phyloP scores from a whole-genome alignment of 495 filamentous ascomycete genomes.

The Podospora tetraspora region DNA sequence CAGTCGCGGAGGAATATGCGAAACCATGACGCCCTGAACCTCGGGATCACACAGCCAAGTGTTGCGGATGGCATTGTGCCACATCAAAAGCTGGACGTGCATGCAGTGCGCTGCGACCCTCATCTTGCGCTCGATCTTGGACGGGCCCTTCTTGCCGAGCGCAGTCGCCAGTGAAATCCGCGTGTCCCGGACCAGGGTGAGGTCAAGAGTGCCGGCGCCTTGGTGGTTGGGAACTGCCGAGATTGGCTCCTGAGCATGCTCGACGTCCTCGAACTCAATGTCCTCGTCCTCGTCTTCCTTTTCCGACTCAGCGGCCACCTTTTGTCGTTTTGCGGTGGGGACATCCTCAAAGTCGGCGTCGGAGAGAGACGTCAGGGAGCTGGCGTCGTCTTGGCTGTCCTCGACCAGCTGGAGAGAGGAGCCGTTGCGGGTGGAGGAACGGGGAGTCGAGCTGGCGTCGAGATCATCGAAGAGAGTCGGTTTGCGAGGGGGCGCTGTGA shows the following conservation, averaged over 20 bases:
- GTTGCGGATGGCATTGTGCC: conserved; percentile 84
- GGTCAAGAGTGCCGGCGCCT: conserved; percentile 56
- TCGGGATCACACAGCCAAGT: conserved; percentile 76
- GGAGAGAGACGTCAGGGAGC: conserved; percentile 56
- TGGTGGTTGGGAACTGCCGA: conserved; percentile 19
- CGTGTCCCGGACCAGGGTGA: conserved; percentile 63
- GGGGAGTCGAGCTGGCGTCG: conserved; percentile 50
- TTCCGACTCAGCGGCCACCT: conserved; percentile 19
- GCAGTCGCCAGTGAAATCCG: conserved; percentile 50
- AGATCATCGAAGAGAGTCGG: conserved; percentile 61
- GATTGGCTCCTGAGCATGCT: conserved; percentile 57
- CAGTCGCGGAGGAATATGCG: conserved; percentile 59
- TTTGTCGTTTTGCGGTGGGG: conserved; percentile 21
- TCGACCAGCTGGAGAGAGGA: conserved; percentile 44
- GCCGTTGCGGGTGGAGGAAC: conserved; percentile 47
- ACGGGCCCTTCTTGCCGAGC: conserved; percentile 75
- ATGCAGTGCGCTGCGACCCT: conserved; percentile 74
- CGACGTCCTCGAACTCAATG: conserved; percentile 86
- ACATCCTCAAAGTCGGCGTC: conserved; percentile 67
- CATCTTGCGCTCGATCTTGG: conserved; percentile 74
- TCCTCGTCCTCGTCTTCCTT: conserved; percentile 62
- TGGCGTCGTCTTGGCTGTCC: conserved; percentile 51
- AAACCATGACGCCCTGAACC: conserved; percentile 69
- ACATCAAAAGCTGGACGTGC: conserved; percentile 84
- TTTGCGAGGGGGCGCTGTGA: conserved; percentile 41